Conservation (phyloP, 352 stramenopile genomes). For the Pythium angustatum region DNA sequence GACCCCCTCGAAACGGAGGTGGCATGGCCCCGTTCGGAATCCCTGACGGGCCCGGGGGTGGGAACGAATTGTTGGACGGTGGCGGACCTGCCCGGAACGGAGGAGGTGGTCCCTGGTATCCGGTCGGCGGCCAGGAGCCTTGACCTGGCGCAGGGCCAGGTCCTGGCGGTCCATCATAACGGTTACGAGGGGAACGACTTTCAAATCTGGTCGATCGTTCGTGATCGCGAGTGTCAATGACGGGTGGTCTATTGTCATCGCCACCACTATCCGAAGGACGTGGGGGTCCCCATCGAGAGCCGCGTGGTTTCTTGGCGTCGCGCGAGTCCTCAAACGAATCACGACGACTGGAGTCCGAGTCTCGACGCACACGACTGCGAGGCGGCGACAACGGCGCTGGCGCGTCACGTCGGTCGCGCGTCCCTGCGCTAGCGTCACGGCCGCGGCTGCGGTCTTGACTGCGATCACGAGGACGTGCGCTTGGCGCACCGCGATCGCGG, state of each 20-base stretch:
- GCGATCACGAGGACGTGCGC: too few relatives aligned
- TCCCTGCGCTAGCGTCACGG: conserved; percentile 32
- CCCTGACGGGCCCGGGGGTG: conserved; percentile 5
- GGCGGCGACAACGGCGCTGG: conserved; percentile 14
- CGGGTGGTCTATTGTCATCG: conserved; percentile 43
- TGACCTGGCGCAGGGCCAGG: conserved; percentile 10
- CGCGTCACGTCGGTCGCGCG: conserved; percentile 22
- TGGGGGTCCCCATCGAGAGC: conserved; percentile 70
- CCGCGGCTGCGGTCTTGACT: conserved; percentile 19
- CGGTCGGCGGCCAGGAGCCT: conserved; percentile 16
- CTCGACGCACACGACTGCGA: conserved; percentile 29
- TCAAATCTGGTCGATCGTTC: conserved; percentile 28
- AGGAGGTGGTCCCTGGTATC: conserved; percentile 27
- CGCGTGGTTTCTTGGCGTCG: conserved; percentile 57
- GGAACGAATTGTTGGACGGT: conserved; percentile 20
- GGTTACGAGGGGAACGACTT: conserved; percentile 32
- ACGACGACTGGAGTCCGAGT: conserved; percentile 27
- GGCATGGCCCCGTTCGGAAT: neutral
- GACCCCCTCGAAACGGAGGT: neutral
- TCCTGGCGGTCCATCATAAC: conserved; percentile 27
- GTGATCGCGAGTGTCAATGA: conserved; percentile 45
- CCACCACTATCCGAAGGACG: conserved; percentile 27
- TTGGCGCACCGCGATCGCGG: conserved; percentile 7
- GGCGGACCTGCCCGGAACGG: conserved; percentile 18
- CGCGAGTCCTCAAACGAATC: conserved; percentile 43